Evolutionary conservation across 306 rosid species (phyloP).

Genomic region (Pyrus communis): DNA sequence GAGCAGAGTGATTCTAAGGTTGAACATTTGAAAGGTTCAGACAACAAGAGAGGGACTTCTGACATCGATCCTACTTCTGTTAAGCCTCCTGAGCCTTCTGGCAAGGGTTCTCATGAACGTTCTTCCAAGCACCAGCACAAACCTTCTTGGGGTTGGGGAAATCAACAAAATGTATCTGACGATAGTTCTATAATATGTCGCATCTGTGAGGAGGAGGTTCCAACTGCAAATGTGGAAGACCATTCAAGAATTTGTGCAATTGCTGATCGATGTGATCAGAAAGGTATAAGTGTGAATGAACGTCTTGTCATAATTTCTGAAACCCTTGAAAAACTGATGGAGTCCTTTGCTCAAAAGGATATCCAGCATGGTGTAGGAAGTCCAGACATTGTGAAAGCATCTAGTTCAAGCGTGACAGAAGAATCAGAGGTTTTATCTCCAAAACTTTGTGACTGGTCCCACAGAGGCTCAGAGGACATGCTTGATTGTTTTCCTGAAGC

Average conservation of each 20-base stretch:
- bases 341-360: constrained; percentile 70
- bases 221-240: constrained; percentile 87
- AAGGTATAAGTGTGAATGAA: constrained; percentile 85
- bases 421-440: constrained; percentile 89
- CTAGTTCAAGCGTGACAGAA: constrained; percentile 89
- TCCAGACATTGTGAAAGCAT: constrained; percentile 92
- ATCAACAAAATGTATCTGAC: constrained; percentile 51
- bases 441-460: constrained; percentile 91
- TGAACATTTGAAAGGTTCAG: constrained; percentile 50
- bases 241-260: constrained; percentile 90
- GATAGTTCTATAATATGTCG: constrained; percentile 94
- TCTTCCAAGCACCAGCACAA: constrained; percentile 81
- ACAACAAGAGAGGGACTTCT: constrained; percentile 36
- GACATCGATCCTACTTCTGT: constrained; percentile 44
- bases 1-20: constrained; percentile 49
- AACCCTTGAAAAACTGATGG: constrained; percentile 79
- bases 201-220: constrained; percentile 97
- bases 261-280: constrained; percentile 94
- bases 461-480: constrained; percentile 98
- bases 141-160: constrained; percentile 95
- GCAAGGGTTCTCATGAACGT: constrained; percentile 72
- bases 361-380: constrained; percentile 69
- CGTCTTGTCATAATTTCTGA: constrained; percentile 81
- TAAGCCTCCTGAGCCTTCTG: constrained; percentile 55
- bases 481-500: constrained; percentile 90